Evolutionary conservation across 2,329 filamentous ascomycete genomes (phyloP), one percentile per base, ranked within the genome.

Genomic region (Helotiales sp.): DNA sequence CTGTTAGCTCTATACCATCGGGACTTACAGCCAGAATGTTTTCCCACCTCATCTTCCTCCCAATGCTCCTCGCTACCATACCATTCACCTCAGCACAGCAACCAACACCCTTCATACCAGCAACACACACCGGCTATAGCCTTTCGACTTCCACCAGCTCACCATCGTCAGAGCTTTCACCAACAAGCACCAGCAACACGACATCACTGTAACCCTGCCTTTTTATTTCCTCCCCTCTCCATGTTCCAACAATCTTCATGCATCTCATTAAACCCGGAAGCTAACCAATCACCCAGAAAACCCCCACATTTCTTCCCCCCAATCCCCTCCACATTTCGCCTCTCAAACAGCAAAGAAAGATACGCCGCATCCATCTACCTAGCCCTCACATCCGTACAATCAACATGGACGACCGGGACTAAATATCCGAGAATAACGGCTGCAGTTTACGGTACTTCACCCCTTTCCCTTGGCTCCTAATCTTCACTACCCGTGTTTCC

Each of bases 401-500:
- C 61, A 11, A 63, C 47, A 50, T 63, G 61, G 61, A 55, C 61
- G 13, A 30, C 30, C 11, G 61, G 61, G 13, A 0, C 22, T 15
- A 22, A n/a, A 15, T 63, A 63, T 45, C 32, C 49, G 13, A 63
- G 34, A 32, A 63, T 63, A 15, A 63, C 49, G 6, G 20, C 47
- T 40, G 61, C 61, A n/a, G 15, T 63, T 13, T 45, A 63, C 34
- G 20, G 61, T 63, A 54, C 15, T n/a, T 22, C 3, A 17, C 22
- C 17, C 20, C 20, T 43, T 17, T 11, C 4, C n/a, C 13, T 49
- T 8, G 7, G 7, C 43, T 22, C 26, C 11, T 26, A 13, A 5
- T 15, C 20, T 28, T n/a, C 22, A 4, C 3, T 26, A 43, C 17
- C 32, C 34, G 32, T 32, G 4, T 40, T 34, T 24, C 26, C 26